phyloP scores from a whole-genome alignment of 2,329 filamentous ascomycete genomes.

The Penicillium sp. region DNA sequence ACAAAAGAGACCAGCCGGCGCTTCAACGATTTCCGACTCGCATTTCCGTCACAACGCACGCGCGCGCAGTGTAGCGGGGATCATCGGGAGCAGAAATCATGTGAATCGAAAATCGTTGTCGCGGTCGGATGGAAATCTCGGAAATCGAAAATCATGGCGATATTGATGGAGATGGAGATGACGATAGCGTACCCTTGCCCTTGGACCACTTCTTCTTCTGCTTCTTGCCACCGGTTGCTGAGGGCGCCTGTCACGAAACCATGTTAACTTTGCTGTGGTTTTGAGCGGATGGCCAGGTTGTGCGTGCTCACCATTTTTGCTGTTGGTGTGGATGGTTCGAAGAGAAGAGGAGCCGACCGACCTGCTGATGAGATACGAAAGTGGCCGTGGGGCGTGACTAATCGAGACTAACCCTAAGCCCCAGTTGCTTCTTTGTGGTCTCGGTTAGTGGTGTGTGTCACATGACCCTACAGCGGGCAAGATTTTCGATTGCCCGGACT shows the following conservation, averaged over 20 bases:
- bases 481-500: no score
- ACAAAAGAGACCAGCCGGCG: constrained; percentile 3
- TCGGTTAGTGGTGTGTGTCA: constrained; percentile 16
- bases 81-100: no score
- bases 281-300: background rate
- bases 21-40: constrained; percentile 12
- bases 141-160: constrained; percentile 17
- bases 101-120: constrained; percentile 11
- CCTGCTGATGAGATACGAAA: constrained; percentile 22
- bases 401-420: constrained; percentile 21
- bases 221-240: constrained; percentile 47
- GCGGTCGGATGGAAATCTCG: constrained; percentile 18
- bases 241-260: constrained; percentile 36
- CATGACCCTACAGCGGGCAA: constrained; percentile 1
- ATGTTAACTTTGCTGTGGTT: constrained; percentile 12
- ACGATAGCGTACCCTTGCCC: constrained; percentile 47
- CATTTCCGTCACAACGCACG: background rate
- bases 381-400: constrained; percentile 23
- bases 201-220: constrained; percentile 55
- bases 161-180: constrained; percentile 20
- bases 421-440: constrained; percentile 8
- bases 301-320: constrained; percentile 22
- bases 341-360: constrained; percentile 12
- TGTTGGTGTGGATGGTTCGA: constrained; percentile 22
- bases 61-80: no score